Percentiles rank a stretch among this genome's conserved stretches.
These are phyloP conservation scores for Monosporascus sp. DNA, from an alignment of 2,329 filamentous ascomycete species.

Conservation along the genomic window DNA sequence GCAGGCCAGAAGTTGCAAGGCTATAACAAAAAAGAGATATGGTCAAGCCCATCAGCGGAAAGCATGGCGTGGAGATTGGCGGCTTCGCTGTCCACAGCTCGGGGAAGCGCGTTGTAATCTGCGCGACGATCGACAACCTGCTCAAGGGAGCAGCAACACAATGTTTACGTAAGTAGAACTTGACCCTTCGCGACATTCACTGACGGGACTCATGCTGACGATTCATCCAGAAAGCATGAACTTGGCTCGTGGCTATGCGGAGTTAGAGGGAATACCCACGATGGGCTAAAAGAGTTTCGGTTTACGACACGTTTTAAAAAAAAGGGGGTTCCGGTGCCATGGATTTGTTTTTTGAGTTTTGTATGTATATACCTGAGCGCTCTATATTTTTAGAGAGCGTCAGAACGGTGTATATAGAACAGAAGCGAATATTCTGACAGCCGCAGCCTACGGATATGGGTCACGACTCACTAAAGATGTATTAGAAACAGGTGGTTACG, in stretches of 20 bases:
- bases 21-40: slow-evolving; percentile 85
- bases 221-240: not conserved
- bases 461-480: too few relatives aligned
- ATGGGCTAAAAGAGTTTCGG: not conserved
- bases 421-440: not conserved
- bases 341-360: not conserved
- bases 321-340: not conserved
- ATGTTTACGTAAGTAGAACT: slow-evolving; percentile 70
- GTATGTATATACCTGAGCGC: not conserved
- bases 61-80: slow-evolving; percentile 89
- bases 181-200: not conserved
- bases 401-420: not conserved
- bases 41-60: slow-evolving; percentile 78
- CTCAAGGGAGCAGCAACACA: slow-evolving; percentile 91
- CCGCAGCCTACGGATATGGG: too few relatives aligned
- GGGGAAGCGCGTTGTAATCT: slow-evolving; percentile 90
- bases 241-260: not conserved
- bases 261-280: not conserved
- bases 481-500: too few relatives aligned
- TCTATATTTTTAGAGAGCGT: not conserved
- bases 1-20: slow-evolving; percentile 81
- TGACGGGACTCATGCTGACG: not conserved
- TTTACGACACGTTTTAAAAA: not conserved
- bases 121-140: slow-evolving; percentile 89
- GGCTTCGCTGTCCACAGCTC: slow-evolving; percentile 89